Base-by-base conservation (phyloP, 2,329 filamentous ascomycete species). In the Aspergillus sp. region DNA sequence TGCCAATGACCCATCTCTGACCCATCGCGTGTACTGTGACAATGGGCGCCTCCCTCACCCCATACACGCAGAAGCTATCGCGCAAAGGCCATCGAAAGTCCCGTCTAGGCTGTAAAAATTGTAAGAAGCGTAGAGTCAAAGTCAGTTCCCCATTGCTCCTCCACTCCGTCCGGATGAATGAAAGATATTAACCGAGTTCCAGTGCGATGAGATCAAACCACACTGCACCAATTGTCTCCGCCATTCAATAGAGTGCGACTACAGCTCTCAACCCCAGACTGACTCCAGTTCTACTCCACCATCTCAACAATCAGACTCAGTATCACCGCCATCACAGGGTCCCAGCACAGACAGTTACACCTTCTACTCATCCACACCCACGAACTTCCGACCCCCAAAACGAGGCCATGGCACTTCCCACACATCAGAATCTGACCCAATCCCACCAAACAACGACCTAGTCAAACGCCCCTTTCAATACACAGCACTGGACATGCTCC, bases 191-290 rank as follows among this genome's bases (percentile, higher is more conserved):
- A 43, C 17, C 5, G 39, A 43, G 12, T 8, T 4, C 5, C 17
- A 65, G 63, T 65, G 63, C 12, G 58, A 63, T 39, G 61, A 65
- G 45, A 39, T 45, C 2, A 59, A 54, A n/a, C 63, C 63, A n/a
- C 3, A 19, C 9, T 65, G 63, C 36, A 25, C 12, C 39, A 63
- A 61, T 23, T 65, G 63, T 19, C 10, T 63, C 13, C 63, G 58
- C 5, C 63, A 63, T 19, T 60, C 63, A 0, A 54, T 63, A 2
- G 23, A 55, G 7, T 65, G 63, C 15, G 61, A 61, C 19, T 63
- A 55, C 38, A 41, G 51, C 10, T 28, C 36, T 5, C 38, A 45
- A n/a, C 30, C 30, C 30, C 30, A 36, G 4, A 13, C 30, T 6
- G 4, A 13, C 12, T 3, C 12, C 30, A 13, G 5, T 4, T 13